Evolutionary conservation across 495 filamentous ascomycete species (phyloP), one percentile per base, ranked within the genome.

Genomic region (Xylaria sp.): DNA sequence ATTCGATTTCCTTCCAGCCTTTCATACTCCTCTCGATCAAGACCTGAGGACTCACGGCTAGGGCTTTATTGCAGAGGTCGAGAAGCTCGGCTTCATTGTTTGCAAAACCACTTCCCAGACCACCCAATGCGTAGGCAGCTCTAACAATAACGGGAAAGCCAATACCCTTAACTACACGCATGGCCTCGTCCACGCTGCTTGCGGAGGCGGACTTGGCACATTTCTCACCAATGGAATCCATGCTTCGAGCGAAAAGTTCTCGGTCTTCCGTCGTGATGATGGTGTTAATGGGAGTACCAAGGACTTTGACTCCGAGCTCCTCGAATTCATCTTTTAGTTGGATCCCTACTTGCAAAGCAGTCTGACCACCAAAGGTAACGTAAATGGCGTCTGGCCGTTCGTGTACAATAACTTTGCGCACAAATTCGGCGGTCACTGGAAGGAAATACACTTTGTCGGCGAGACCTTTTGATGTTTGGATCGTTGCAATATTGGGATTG

Each of bases 1-100:
- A 99, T 78, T 99, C 96, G 67, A 98, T 94, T 80, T 99, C 96
- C 82, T 99, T 99, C 96, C 96, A 99, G 58, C 96, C 96, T 82
- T 99, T 99, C 96, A 99, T 99, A 83, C 93, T 97, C 79, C 92
- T 89, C 83, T 99, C 96, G 71, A 99, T 95, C 41, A 99, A 85
- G 6, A 99, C 93, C 82, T 99, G 96, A 2, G 96, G 96, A 76
- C 94, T 97, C 67, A 92, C 96, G 15, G 96, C 94, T 74, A 99
- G 92, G 26, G 96, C 95, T 79, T 95, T 97, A 76, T 92, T 91
- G 84, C 96, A 99, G n/a, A 98, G 89, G 4, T 96, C 93, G 65
- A 92, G 83, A 57, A 99, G 84, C 79, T 98, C 88, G n/a, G 87
- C 81, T 81, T 97, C 92, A 80, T 97, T 89, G 59, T 98, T 90